A percentile compares a stretch with the other conserved stretches of the same genome.
These are phyloP conservation scores for Xylaria telfairii DNA, from an alignment of 495 filamentous ascomycete species.

Conservation along the genomic window DNA sequence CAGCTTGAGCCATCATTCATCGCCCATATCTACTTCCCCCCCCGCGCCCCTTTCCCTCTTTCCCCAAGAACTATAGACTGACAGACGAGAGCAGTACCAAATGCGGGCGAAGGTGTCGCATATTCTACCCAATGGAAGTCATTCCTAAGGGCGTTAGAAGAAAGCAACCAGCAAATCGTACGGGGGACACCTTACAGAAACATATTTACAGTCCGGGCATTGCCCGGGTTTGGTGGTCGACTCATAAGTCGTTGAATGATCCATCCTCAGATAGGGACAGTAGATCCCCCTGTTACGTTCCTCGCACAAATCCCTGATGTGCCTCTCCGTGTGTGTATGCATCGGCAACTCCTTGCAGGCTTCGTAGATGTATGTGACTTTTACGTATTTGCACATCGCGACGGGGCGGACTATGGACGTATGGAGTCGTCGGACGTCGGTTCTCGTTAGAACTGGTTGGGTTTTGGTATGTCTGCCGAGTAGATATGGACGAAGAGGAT, in stretches of 20 bases:
- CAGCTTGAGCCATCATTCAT: neutral
- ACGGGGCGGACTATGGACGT: neutral
- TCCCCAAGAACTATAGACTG: neutral
- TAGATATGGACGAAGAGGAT: neutral
- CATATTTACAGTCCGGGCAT: neutral
- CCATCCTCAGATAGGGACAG: neutral
- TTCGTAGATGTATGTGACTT: neutral
- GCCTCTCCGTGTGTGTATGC: neutral
- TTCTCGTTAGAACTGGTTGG: neutral
- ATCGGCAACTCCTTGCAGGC: conserved; percentile 6
- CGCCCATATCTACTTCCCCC: neutral
- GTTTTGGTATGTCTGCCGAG: neutral
- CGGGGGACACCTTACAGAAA: neutral
- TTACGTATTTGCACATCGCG: conserved; percentile 10
- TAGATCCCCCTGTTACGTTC: neutral
- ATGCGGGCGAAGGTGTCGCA: neutral
- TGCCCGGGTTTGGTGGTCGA: neutral
- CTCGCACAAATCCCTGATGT: neutral
- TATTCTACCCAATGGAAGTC: neutral
- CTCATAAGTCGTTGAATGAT: neutral
- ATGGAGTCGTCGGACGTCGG: neutral
- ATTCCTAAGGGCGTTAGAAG: neutral
- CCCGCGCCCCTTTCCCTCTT: neutral
- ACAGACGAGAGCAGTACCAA: neutral
- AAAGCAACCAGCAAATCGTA: neutral